Percentiles rank a stretch among this genome's conserved stretches.
Evolutionary conservation across 2,329 filamentous ascomycete species (phyloP).

Genomic region (Xylaria sp.): DNA sequence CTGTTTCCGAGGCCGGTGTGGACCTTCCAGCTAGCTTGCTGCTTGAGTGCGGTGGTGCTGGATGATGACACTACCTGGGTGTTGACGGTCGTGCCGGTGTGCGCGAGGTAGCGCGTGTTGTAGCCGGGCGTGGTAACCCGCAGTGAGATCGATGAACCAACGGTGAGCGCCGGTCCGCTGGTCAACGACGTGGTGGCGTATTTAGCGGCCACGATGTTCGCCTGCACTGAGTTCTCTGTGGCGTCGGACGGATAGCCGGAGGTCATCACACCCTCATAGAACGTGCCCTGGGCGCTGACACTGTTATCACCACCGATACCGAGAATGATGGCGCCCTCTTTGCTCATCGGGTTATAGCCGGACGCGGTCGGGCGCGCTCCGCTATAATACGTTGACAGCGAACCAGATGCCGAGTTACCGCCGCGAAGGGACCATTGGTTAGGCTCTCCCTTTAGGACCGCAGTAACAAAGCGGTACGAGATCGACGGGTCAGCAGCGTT

Average conservation of each 20-base stretch:
- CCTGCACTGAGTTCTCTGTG: constrained; percentile 68
- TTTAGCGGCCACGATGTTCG: constrained; percentile 68
- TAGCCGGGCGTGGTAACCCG: constrained; percentile 65
- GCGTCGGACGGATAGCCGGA: constrained; percentile 69
- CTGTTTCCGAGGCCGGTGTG: constrained; percentile 66
- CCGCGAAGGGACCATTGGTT: constrained; percentile 70
- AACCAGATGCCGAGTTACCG: constrained; percentile 64
- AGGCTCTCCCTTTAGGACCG: constrained; percentile 65
- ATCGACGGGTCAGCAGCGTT: constrained; percentile 66
- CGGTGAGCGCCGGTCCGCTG: constrained; percentile 59
- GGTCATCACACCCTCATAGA: constrained; percentile 75
- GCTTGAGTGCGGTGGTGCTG: constrained; percentile 61
- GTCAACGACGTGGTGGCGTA: constrained; percentile 62
- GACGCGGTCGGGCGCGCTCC: constrained; percentile 61
- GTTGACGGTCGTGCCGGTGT: constrained; percentile 62
- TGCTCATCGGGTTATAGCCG: constrained; percentile 72
- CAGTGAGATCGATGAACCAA: constrained; percentile 64
- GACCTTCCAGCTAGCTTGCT: constrained; percentile 64
- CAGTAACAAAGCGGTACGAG: constrained; percentile 65
- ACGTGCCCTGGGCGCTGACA: constrained; percentile 68
- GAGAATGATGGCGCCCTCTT: constrained; percentile 74
- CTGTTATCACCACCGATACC: constrained; percentile 78
- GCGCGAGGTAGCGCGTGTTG: constrained; percentile 65
- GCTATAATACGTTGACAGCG: constrained; percentile 67
- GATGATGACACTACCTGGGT: constrained; percentile 65